Percentiles rank a stretch among this genome's conserved stretches.
These are phyloP conservation scores for Fragaria iinumae DNA, from an alignment of 306 rosid genomes.

Conservation along the genomic window DNA sequence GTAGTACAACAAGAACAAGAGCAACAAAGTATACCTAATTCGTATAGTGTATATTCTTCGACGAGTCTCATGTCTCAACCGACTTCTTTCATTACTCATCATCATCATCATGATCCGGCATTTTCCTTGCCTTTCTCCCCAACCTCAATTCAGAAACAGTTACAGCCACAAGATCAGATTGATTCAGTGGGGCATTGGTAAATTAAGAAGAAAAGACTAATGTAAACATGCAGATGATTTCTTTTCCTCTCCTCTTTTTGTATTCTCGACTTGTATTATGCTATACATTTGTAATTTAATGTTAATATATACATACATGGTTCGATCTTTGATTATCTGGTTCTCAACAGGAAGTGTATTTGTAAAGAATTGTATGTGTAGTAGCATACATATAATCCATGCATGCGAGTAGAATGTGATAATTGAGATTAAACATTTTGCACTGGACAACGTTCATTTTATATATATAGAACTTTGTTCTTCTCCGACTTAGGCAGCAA, in stretches of 20 bases:
- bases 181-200: constrained; percentile 25
- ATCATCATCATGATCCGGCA: constrained; percentile 30
- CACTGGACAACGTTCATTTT: too few relatives aligned
- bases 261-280: background rate
- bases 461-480: too few relatives aligned
- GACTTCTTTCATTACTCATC: constrained; percentile 48
- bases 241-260: background rate
- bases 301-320: constrained; percentile 2
- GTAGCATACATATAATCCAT: background rate
- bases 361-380: background rate
- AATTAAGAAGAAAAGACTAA: background rate
- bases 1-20: constrained; percentile 32
- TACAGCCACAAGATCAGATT: constrained; percentile 42
- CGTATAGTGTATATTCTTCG: constrained; percentile 42
- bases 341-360: background rate
- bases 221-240: background rate
- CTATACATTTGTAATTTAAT: constrained; percentile 1
- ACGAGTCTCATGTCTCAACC: constrained; percentile 45
- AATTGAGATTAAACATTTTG: too few relatives aligned
- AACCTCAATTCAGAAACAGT: constrained; percentile 53
- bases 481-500: too few relatives aligned
- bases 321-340: background rate
- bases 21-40: constrained; percentile 20
- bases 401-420: background rate
- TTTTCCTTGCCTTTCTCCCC: constrained; percentile 53